phyloP scores from a whole-genome alignment of 2,329 filamentous ascomycete species.

The Neofusicoccum kwambonambiense region DNA sequence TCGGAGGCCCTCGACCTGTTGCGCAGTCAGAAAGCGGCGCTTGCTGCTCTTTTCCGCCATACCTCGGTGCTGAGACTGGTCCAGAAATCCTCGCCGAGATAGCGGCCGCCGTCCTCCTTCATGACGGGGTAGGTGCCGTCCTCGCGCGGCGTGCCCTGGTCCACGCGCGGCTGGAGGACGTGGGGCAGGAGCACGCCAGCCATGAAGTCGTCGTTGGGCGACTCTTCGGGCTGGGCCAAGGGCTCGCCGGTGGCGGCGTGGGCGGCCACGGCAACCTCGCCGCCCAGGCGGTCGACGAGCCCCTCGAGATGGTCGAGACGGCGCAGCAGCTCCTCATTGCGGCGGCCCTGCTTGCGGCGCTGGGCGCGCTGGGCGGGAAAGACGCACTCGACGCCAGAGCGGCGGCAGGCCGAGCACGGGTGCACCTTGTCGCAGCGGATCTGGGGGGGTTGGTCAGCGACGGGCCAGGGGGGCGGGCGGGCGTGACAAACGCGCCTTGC shows the following conservation, averaged over 20 bases:
- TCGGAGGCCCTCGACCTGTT: constrained; percentile 17
- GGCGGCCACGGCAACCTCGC: constrained; percentile 14
- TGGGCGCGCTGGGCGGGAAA: constrained; percentile 15
- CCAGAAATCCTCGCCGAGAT: constrained; percentile 35
- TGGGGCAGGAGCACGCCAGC: background rate
- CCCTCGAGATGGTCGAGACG: constrained; percentile 17
- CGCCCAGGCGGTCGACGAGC: constrained; percentile 16
- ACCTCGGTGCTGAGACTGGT: constrained; percentile 32
- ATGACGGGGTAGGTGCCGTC: constrained; percentile 17
- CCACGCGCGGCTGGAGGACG: background rate
- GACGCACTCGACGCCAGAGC: constrained; percentile 12
- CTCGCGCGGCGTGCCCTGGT: background rate
- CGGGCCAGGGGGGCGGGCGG: background rate
- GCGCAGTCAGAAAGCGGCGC: background rate
- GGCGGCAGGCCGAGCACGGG: constrained; percentile 7
- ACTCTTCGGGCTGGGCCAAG: background rate
- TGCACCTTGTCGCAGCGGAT: constrained; percentile 15
- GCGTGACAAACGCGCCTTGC: background rate
- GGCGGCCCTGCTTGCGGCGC: constrained; percentile 15
- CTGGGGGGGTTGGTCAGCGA: background rate
- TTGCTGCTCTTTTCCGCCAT: constrained; percentile 21
- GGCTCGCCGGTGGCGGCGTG: background rate
- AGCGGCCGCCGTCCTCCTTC: constrained; percentile 21
- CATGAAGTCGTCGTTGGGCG: background rate
- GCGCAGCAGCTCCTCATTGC: constrained; percentile 17